phyloP scores from a whole-genome alignment of 257 asterid genomes.

The Nicotiana obtusifolia region DNA sequence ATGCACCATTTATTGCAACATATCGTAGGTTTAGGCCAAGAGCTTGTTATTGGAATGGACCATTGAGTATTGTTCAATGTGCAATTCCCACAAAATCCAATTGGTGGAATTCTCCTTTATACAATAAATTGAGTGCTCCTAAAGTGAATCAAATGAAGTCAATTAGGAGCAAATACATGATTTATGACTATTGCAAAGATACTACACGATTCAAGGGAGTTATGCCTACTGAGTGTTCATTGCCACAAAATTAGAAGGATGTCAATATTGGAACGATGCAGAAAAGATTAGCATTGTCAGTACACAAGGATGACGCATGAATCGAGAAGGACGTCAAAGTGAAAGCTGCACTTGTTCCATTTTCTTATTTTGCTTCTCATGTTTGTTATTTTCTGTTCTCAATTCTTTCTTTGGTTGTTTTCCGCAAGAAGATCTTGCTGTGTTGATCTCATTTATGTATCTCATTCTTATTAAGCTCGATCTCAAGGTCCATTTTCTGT shows the following conservation, averaged over 20 bases:
- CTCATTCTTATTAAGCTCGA: background rate
- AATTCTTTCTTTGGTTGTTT: background rate
- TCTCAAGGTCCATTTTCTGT: no score
- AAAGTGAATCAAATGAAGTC: conserved; percentile 31
- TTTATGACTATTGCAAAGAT: conserved; percentile 69
- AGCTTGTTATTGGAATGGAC: conserved; percentile 43
- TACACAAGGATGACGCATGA: no score
- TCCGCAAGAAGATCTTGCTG: background rate
- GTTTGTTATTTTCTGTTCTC: background rate
- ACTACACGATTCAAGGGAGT: conserved; percentile 30
- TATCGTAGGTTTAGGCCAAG: conserved; percentile 42
- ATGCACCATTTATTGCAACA: conserved; percentile 50
- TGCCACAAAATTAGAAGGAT: conserved; percentile 26
- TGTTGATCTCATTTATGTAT: background rate
- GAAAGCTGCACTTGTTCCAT: background rate
- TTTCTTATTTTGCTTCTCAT: background rate
- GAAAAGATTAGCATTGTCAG: no score
- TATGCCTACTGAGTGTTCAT: conserved; percentile 51
- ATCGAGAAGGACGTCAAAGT: no score
- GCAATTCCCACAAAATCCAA: conserved; percentile 25
- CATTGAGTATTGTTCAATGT: conserved; percentile 23
- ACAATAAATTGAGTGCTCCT: conserved; percentile 24
- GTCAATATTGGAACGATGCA: no score
- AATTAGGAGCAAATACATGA: conserved; percentile 38
- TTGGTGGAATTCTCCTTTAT: conserved; percentile 38